Base-by-base conservation (phyloP, 2,329 filamentous ascomycete species). In the Curvularia spicifera region DNA sequence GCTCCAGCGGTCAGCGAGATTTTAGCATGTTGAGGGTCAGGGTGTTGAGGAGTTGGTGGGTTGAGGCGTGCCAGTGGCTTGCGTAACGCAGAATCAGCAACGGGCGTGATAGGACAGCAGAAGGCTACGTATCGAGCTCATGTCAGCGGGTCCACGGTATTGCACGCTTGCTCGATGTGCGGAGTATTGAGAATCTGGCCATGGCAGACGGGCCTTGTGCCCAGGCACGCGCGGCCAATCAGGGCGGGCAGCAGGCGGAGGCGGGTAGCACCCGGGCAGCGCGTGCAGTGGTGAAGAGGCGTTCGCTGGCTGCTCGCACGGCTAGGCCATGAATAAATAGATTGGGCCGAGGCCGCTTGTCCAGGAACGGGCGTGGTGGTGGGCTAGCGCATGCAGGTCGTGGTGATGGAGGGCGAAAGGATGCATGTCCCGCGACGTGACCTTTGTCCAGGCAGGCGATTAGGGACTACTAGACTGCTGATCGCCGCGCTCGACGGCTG, bases 251-350 rank as follows among this genome's bases (percentile, higher is more conserved):
- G 18, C 10, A 18, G 35, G 39, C 33, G 37, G 40, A 33, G 31
- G 10, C 31, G 31, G 31, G 31, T 33, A 29, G 43, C 43, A 18
- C 6, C n/a, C 12, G 33, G 59, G 48, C 56, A 47, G 10, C 4
- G 31, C 31, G 31, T 13, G 31, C 31, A 13, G 31, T 33, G 31
- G 31, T 33, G 31, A 33, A 15, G 31, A 33, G 47, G 55, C 28
- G 46, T 55, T 53, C 54, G 51, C 29, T 49, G 35, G 42, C 48
- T 46, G 51, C 35, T 51, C 42, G 42, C 51, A 56, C 46, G 40
- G 55, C 52, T 47, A 28, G 51, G 56, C 39, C 51, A 47, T 59
- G 52, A 63, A 62, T 60, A 66, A 66, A 66, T 66, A 66, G 61
- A 66, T 63, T 63, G 59, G 55, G 49, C 60, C 35, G 37, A 31